These are phyloP conservation scores for Epichloe sp. DNA, from an alignment of 2,329 filamentous ascomycete genomes.

Conservation along the genomic window DNA sequence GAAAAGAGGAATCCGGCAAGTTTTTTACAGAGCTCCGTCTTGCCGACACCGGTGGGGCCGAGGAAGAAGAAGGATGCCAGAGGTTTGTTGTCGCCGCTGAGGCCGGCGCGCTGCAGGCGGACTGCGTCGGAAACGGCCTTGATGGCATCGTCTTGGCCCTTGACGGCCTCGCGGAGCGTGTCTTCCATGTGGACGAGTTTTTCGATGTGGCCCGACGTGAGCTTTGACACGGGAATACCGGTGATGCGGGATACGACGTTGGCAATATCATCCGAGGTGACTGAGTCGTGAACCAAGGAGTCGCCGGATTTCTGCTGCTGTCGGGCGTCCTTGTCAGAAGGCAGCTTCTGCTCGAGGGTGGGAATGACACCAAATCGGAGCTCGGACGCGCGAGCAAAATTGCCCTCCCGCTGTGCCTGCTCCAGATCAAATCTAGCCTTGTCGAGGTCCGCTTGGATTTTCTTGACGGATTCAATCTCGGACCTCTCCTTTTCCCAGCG, in stretches of 20 bases:
- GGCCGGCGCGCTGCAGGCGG: conserved; percentile 79
- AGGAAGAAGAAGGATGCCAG: conserved; percentile 96
- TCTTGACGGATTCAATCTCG: conserved; percentile 79
- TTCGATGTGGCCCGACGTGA: conserved; percentile 87
- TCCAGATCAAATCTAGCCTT: conserved; percentile 75
- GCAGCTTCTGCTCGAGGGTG: conserved; percentile 62
- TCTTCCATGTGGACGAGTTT: conserved; percentile 96
- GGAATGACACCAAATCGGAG: conserved; percentile 83
- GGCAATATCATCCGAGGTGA: conserved; percentile 91
- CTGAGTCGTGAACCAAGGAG: conserved; percentile 76
- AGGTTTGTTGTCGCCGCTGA: conserved; percentile 83
- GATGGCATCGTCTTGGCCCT: conserved; percentile 89
- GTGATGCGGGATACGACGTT: conserved; percentile 82
- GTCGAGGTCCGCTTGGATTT: conserved; percentile 78
- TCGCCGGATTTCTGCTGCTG: conserved; percentile 25
- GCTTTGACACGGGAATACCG: conserved; percentile 82
- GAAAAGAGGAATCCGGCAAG: conserved; percentile 88
- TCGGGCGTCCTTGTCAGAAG: conserved; percentile 50
- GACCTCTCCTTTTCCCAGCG: conserved; percentile 84
- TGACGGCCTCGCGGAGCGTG: conserved; percentile 66
- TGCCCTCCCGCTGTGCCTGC: conserved; percentile 71
- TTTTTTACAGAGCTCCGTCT: conserved; percentile 95
- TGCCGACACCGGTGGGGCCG: conserved; percentile 90
- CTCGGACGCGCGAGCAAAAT: conserved; percentile 85
- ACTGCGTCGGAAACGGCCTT: conserved; percentile 86